Conservation (phyloP, 495 filamentous ascomycete genomes). For the Daldinia caldariorum region DNA sequence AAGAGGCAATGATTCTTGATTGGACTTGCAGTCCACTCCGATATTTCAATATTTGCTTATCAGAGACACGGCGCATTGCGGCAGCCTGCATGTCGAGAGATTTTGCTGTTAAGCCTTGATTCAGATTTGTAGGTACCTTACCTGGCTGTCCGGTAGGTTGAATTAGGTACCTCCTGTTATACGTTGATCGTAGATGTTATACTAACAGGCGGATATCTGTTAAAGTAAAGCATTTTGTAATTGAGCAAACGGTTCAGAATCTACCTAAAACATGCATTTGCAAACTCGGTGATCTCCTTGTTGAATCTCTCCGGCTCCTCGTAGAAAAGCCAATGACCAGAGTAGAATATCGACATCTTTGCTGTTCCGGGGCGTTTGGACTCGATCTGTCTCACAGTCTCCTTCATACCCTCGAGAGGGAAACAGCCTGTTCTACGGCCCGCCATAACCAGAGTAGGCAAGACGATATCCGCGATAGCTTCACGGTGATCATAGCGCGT, state of each 20-base stretch:
- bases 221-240: not conserved
- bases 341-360: constrained; percentile 48
- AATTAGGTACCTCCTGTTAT: not conserved
- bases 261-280: constrained; percentile 16
- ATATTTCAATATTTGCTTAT: constrained; percentile 3
- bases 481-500: constrained; percentile 59
- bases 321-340: constrained; percentile 61
- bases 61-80: not conserved
- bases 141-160: not conserved
- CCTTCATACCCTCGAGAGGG: constrained; percentile 52
- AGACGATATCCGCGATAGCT: constrained; percentile 48
- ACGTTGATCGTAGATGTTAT: not conserved
- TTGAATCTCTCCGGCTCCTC: constrained; percentile 58
- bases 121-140: not conserved
- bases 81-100: not conserved
- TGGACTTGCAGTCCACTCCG: not conserved
- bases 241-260: too few relatives aligned
- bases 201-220: not conserved
- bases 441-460: constrained; percentile 52
- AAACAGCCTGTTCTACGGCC: constrained; percentile 58
- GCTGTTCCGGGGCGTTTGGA: constrained; percentile 35
- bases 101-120: not conserved
- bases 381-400: constrained; percentile 50
- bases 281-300: constrained; percentile 50
- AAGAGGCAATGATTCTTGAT: not conserved